These are phyloP conservation scores for Didymella lethalis DNA, from an alignment of 2,329 filamentous ascomycete species.

Conservation along the genomic window DNA sequence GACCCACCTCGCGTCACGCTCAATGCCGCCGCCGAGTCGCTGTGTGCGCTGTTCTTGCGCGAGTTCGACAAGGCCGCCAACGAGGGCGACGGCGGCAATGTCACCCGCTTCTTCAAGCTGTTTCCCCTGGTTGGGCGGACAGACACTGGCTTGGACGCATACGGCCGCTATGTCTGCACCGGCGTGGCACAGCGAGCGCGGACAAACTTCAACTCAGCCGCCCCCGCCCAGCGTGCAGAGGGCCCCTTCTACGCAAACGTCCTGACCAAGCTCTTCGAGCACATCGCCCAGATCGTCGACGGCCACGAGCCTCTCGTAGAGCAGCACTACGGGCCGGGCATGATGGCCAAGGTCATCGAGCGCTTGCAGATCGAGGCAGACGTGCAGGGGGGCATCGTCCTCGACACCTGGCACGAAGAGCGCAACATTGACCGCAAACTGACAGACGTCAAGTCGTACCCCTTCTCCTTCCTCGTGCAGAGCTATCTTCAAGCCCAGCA, in stretches of 20 bases:
- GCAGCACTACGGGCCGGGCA: constrained; percentile 88
- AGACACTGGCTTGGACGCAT: constrained; percentile 90
- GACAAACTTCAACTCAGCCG: constrained; percentile 76
- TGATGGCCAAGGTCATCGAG: constrained; percentile 95
- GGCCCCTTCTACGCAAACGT: constrained; percentile 91
- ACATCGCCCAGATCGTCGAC: constrained; percentile 96
- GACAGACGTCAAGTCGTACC: constrained; percentile 96
- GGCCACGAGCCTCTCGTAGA: constrained; percentile 90
- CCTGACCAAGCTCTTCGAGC: constrained; percentile 91
- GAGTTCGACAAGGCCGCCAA: constrained; percentile 93
- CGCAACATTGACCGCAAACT: constrained; percentile 82
- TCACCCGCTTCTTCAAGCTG: constrained; percentile 97
- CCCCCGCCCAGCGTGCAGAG: constrained; percentile 70
- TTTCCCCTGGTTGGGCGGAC: constrained; percentile 92
- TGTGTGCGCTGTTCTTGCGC: constrained; percentile 88
- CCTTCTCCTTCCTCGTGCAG: constrained; percentile 95
- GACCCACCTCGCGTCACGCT: constrained; percentile 89
- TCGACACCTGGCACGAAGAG: constrained; percentile 96
- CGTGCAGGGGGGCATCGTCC: constrained; percentile 91
- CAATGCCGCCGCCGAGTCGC: constrained; percentile 83
- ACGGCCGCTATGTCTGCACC: constrained; percentile 94
- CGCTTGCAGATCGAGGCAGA: constrained; percentile 93
- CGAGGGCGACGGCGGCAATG: constrained; percentile 85
- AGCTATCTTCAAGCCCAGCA: constrained; percentile 83
- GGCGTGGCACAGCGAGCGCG: constrained; percentile 88